Base-by-base conservation (phyloP, 192 early-diverging fungal genomes). In the Backusella macrospora region DNA sequence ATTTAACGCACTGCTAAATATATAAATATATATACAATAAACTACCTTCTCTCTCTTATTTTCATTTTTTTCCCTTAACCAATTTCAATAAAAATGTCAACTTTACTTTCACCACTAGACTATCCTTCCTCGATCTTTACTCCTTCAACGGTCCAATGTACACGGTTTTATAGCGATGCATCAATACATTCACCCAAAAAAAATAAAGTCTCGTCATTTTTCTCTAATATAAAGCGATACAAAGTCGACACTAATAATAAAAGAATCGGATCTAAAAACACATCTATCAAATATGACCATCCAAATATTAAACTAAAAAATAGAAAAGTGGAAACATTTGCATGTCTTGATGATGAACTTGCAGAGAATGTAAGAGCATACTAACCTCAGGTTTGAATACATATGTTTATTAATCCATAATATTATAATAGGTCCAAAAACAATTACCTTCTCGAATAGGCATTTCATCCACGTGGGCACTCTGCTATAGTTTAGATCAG, bases 401-500 rank as follows among this genome's bases (percentile, higher is more conserved):
- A 40, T 18, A 2, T 21, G 8, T 14, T 29, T 29, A 44, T 15
- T 34, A n/a, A 72, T 5, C 5, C 15, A 40, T 18, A 40, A 10
- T 9, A 48, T 10, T 16, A 18, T n/a, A n/a, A 1, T 66, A 79
- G 78, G 3, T 79, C 5, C 78, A 46, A 52, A 39, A 23, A 3
- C 62, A 70, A 52, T 76, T 99, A 55, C 96, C 96, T 7, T 87
- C 90, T 6, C 81, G 96, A 63, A 81, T 92, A 45, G 83, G 89
- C 18, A 83, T 96, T 69, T 79, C 93, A 5, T 82, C 89, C 46
- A 87, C 82, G 64, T 96, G 94, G 93, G 86, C 84, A 21, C 85
- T 99, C 26, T 76, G 95, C 5, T 99, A 97, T 81, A 93, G 92
- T 67, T 86, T 96, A 63, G 95, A 96, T 68, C 91, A 95, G 75